Base-by-base conservation (phyloP, 768 basidiomycete species). In the Agrocybe praecox region DNA sequence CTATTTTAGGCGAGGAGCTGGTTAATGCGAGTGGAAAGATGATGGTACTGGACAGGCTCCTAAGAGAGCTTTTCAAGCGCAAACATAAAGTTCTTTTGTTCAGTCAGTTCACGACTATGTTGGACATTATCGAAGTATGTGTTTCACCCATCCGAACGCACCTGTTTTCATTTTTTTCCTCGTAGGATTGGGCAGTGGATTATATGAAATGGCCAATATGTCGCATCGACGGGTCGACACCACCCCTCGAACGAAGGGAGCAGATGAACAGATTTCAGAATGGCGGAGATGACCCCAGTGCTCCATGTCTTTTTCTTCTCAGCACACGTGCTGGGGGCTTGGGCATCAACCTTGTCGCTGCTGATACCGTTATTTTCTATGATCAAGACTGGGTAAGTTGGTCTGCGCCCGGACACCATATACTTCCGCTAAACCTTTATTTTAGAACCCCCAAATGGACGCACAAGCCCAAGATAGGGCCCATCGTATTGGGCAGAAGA, bases 51-150 rank as follows among this genome's bases (percentile, higher is more conserved):
- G 92, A 98, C 60, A 85, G 95, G 6, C 76, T 99, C 9, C 80
- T 99, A 8, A 84, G 84, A 29, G 94, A 88, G 54, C 74, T 99
- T 26, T 93, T 98, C 72, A 77, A 75, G 36, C 75, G 87, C 2
- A 83, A 81, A 8, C 95, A 96, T 72, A 96, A 94, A 67, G 91
- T 93, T 0, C 73, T 95, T n/a, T 66, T 91, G 12, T 92, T 91
- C 72, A 92, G 91, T 55, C 96, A 99, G 72, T 98, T 99, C 72
- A 95, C 91, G 46, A 94, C 89, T 4, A 94, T 98, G 94, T 76
- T 98, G 53, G 90, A 99, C 66, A 89, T 99, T 63, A 92, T 99
- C 47, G 89, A 97, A 80, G 92, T 93, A 61, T 6, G 76, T 62
- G 5, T 8, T n/a, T 4, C 24, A 6, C 22, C 52, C 19, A 18